Conservation (phyloP, 73 alveolate species). For the Paramecium caudatum region DNA sequence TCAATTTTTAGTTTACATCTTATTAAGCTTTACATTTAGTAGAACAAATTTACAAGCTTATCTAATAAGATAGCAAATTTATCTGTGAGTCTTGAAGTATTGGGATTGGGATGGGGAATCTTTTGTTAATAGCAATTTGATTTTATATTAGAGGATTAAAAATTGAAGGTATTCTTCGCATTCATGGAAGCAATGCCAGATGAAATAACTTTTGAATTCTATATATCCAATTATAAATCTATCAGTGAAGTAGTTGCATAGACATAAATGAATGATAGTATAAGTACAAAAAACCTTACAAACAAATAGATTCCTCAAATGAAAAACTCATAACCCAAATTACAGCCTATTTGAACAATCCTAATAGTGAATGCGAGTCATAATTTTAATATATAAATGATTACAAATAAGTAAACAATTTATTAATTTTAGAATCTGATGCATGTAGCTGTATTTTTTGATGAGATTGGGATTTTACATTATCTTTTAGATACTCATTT, state of each 20-base stretch:
- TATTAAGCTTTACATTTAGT: neutral
- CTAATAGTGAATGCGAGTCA: neutral
- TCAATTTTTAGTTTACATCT: neutral
- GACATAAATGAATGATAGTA: conserved; percentile 1
- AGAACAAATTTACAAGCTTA: conserved; percentile 24
- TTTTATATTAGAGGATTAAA: neutral
- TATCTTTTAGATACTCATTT: neutral
- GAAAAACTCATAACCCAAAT: conserved; percentile 5
- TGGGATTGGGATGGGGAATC: conserved; percentile 62
- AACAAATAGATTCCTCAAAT: neutral
- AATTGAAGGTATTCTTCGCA: neutral
- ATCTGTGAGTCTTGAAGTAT: neutral
- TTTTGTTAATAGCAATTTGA: conserved; percentile 1
- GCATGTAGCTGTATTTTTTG: conserved; percentile 17
- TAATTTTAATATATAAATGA: conserved; percentile 25
- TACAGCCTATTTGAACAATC: conserved; percentile 18
- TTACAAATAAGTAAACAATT: conserved; percentile 14
- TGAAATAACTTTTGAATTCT: conserved; percentile 18
- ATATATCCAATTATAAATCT: neutral
- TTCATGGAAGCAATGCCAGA: neutral
- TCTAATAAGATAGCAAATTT: neutral
- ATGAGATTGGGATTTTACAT: conserved; percentile 29
- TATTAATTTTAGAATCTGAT: conserved; percentile 38
- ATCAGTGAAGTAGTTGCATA: neutral
- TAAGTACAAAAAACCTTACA: conserved; percentile 56